These are phyloP conservation scores for Pleurotus platypus DNA, from an alignment of 768 basidiomycete genomes.

Conservation along the genomic window DNA sequence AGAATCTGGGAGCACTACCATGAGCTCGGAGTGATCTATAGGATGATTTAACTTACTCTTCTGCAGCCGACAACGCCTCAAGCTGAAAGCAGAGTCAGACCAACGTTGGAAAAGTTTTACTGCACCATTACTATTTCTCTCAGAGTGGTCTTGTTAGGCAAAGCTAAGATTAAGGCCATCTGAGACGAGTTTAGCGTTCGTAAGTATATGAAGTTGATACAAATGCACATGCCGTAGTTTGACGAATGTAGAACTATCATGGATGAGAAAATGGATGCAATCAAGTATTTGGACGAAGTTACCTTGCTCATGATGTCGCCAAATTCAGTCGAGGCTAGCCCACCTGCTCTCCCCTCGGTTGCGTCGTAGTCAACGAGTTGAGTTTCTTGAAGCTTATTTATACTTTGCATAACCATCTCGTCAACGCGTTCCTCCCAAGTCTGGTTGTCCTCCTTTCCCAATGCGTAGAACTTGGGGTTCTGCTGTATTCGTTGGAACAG, in stretches of 20 bases:
- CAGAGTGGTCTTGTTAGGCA: slow-evolving; percentile 51
- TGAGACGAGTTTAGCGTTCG: slow-evolving; percentile 20
- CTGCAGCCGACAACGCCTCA: slow-evolving; percentile 58
- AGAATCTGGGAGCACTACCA: slow-evolving; percentile 41
- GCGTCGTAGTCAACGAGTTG: slow-evolving; percentile 50
- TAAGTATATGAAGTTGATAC: not conserved
- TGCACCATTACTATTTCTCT: slow-evolving; percentile 61
- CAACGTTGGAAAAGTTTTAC: not conserved
- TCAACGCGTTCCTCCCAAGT: slow-evolving; percentile 72
- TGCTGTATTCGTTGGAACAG: slow-evolving; percentile 81
- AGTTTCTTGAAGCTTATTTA: slow-evolving; percentile 55
- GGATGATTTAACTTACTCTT: slow-evolving; percentile 48
- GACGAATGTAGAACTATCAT: slow-evolving; percentile 69
- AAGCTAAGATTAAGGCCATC: slow-evolving; percentile 65
- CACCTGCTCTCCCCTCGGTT: slow-evolving; percentile 29
- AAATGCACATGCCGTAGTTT: slow-evolving; percentile 49
- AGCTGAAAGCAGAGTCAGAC: slow-evolving; percentile 36
- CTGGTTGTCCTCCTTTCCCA: slow-evolving; percentile 51
- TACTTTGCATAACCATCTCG: slow-evolving; percentile 67
- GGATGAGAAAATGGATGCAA: slow-evolving; percentile 1
- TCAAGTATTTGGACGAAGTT: not conserved
- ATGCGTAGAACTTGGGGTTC: slow-evolving; percentile 76
- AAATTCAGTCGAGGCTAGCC: slow-evolving; percentile 63
- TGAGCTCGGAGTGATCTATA: not conserved
- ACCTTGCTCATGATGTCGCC: slow-evolving; percentile 90